Evolutionary conservation across 2,329 filamentous ascomycete genomes (phyloP).

Genomic region (Huntiella abstrusa): DNA sequence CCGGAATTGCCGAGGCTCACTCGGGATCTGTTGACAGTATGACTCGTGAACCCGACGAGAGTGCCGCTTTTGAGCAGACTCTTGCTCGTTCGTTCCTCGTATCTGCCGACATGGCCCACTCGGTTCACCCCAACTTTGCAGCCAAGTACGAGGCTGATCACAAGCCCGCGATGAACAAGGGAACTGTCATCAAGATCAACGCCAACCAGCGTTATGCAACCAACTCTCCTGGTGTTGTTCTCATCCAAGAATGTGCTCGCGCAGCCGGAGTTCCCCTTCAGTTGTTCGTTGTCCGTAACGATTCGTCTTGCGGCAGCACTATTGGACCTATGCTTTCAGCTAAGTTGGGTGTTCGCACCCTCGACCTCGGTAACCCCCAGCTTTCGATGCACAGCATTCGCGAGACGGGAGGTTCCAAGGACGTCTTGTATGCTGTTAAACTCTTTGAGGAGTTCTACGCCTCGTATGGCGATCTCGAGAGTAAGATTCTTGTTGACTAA

Average conservation of each 20-base stretch:
- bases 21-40: slow-evolving; percentile 40
- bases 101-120: slow-evolving; percentile 95
- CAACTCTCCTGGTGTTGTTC: slow-evolving; percentile 83
- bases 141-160: slow-evolving; percentile 84
- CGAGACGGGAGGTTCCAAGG: slow-evolving; percentile 74
- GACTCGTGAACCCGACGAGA: slow-evolving; percentile 39
- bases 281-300: slow-evolving; percentile 90
- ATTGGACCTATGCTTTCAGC: slow-evolving; percentile 95
- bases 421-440: slow-evolving; percentile 70
- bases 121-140: slow-evolving; percentile 85
- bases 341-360: slow-evolving; percentile 65
- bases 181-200: slow-evolving; percentile 93
- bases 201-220: slow-evolving; percentile 95
- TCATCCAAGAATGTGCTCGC: slow-evolving; percentile 72
- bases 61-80: slow-evolving; percentile 85
- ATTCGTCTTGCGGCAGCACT: slow-evolving; percentile 84
- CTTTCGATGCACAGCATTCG: slow-evolving; percentile 94
- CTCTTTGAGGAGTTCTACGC: slow-evolving; percentile 78
- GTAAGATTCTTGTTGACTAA: slow-evolving; percentile 67
- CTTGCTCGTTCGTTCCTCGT: slow-evolving; percentile 81
- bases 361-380: slow-evolving; percentile 88
- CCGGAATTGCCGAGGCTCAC: slow-evolving; percentile 32
- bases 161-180: slow-evolving; percentile 87
- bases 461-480: slow-evolving; percentile 64
- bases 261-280: slow-evolving; percentile 67